phyloP scores from a whole-genome alignment of 2,329 filamentous ascomycete species.

The Colletotrichum musae region DNA sequence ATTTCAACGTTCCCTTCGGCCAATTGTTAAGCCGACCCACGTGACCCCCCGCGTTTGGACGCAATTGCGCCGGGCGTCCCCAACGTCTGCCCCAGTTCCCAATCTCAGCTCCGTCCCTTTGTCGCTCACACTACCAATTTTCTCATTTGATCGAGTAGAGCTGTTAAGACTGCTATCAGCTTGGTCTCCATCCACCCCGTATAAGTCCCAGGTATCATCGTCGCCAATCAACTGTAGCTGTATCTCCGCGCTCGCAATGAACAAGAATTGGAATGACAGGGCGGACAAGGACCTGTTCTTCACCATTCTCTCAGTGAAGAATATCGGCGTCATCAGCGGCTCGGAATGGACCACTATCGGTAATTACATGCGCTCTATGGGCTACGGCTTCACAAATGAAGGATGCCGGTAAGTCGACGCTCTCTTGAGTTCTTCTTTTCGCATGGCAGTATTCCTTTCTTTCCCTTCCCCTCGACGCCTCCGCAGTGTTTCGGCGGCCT shows the following conservation, averaged over 20 bases:
- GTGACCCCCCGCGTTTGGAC: constrained; percentile 10
- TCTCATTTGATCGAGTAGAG: constrained; percentile 50
- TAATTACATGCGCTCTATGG: constrained; percentile 71
- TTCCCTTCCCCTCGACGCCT: not conserved
- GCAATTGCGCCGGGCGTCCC: constrained; percentile 3
- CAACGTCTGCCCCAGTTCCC: constrained; percentile 38
- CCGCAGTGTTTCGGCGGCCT: not conserved
- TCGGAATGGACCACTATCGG: constrained; percentile 74
- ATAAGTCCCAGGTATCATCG: constrained; percentile 31
- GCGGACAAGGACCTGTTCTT: constrained; percentile 76
- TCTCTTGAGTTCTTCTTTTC: constrained; percentile 18
- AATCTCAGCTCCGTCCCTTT: constrained; percentile 35
- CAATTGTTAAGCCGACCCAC: constrained; percentile 33
- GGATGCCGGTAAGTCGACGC: constrained; percentile 70
- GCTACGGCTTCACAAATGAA: constrained; percentile 76
- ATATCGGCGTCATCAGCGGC: constrained; percentile 74
- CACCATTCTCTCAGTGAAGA: constrained; percentile 73
- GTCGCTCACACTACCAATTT: constrained; percentile 60
- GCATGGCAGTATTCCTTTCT: not conserved
- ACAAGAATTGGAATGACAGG: constrained; percentile 73
- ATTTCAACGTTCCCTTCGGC: constrained; percentile 17
- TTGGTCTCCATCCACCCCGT: constrained; percentile 25
- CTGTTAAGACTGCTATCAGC: constrained; percentile 54
- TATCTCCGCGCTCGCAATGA: constrained; percentile 57
- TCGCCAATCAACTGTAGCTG: constrained; percentile 34